phyloP scores from a whole-genome alignment of 306 rosid species.

The Datisca glomerata region DNA sequence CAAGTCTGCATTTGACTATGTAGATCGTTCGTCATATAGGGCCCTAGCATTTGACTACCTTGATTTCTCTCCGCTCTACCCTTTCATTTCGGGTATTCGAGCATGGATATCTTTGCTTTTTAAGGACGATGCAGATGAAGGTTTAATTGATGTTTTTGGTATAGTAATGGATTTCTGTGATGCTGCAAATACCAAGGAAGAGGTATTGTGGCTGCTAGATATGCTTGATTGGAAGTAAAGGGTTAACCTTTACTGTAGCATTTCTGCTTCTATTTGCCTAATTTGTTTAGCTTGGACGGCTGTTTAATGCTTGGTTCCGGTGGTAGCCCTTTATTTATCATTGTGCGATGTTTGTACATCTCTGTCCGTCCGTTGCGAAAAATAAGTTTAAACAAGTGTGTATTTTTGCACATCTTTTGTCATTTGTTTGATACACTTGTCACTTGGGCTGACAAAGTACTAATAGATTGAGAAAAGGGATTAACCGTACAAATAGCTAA shows the following conservation, averaged over 20 bases:
- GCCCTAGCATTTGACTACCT: constrained; percentile 86
- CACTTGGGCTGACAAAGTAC: too few species aligned
- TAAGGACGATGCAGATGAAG: constrained; percentile 59
- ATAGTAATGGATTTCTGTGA: constrained; percentile 92
- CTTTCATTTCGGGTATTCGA: constrained; percentile 61
- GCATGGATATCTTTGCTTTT: constrained; percentile 94
- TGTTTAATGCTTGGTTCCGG: too few species aligned
- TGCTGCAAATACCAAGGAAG: constrained; percentile 81
- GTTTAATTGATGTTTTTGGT: constrained; percentile 65
- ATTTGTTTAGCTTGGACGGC: too few species aligned
- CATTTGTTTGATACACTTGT: too few species aligned
- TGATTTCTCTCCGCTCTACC: constrained; percentile 65
- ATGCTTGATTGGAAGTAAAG: constrained; percentile 95
- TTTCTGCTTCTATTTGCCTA: too few species aligned
- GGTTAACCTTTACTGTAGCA: constrained; percentile 6
- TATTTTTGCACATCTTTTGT: too few species aligned
- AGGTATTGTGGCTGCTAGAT: constrained; percentile 80
- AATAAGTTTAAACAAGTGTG: too few species aligned
- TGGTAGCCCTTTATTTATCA: too few species aligned
- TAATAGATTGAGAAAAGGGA: too few species aligned
- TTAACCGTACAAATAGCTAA: too few species aligned
- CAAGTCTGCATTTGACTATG: constrained; percentile 64
- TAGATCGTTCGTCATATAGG: constrained; percentile 57
- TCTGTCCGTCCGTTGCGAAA: too few species aligned
- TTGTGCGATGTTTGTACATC: too few species aligned